Percentiles rank a stretch among this genome's conserved stretches.
Evolutionary conservation across 2,329 filamentous ascomycete species (phyloP).

Genomic region (Penicillium decumbens): DNA sequence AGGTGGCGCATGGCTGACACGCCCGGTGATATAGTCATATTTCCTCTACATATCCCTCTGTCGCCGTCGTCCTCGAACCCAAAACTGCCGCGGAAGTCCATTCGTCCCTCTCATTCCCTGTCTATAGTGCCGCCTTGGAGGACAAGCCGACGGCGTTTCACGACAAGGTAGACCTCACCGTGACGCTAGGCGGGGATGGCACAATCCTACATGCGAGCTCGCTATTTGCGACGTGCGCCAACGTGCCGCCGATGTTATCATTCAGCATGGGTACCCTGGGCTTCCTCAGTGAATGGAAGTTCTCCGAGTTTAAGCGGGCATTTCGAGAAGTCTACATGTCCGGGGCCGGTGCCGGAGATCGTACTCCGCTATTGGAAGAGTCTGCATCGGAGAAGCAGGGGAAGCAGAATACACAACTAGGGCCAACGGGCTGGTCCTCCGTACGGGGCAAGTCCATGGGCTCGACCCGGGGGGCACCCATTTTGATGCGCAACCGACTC

Average conservation of each 20-base stretch:
- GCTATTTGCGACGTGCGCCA: conserved; percentile 73
- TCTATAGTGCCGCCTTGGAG: conserved; percentile 53
- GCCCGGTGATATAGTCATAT: conserved; percentile 62
- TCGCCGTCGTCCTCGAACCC: conserved; percentile 78
- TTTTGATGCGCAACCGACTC: conserved; percentile 80
- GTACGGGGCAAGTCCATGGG: conserved; percentile 79
- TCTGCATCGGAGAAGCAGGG: conserved; percentile 27
- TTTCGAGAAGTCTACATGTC: conserved; percentile 92
- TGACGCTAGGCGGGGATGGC: conserved; percentile 88
- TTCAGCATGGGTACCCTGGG: conserved; percentile 97
- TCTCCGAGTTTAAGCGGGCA: conserved; percentile 83
- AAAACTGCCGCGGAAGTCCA: conserved; percentile 69
- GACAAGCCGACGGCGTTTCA: conserved; percentile 53
- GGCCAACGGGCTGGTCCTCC: conserved; percentile 61
- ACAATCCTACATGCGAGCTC: conserved; percentile 83
- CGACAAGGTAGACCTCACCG: conserved; percentile 78
- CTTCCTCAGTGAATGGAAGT: conserved; percentile 95
- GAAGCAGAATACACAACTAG: conserved; percentile 17
- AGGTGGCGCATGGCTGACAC: conserved; percentile 10
- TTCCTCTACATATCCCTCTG: conserved; percentile 69
- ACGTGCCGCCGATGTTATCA: conserved; percentile 83
- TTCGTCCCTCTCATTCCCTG: conserved; percentile 64
- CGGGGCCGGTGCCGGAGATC: conserved; percentile 52
- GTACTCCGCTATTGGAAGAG: conserved; percentile 42
- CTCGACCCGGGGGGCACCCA: conserved; percentile 65